Conservation (phyloP, 1,284 basidiomycete species). For the Malassezia obtusa region DNA sequence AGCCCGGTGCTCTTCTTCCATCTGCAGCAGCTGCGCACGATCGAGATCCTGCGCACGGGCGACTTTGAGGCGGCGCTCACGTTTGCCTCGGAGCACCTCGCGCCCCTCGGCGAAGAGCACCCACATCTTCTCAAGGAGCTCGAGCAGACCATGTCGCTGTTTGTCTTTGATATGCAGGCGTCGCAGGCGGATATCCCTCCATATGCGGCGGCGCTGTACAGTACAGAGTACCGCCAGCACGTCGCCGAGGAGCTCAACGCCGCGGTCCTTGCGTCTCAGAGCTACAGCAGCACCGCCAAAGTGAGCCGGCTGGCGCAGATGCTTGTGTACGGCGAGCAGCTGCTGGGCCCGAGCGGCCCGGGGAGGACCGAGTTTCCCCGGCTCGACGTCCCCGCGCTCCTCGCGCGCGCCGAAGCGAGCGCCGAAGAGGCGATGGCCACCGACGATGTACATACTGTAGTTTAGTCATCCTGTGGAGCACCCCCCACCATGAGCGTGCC, state of each 20-base stretch:
- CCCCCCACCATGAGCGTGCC: not conserved
- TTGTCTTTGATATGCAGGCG: conserved; percentile 64
- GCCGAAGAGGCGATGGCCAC: not conserved
- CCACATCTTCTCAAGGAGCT: conserved; percentile 84
- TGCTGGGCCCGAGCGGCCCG: conserved; percentile 57
- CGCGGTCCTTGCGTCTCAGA: conserved; percentile 80
- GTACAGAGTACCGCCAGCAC: conserved; percentile 74
- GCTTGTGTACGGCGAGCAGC: conserved; percentile 74
- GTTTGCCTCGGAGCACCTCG: conserved; percentile 86
- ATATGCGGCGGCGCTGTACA: conserved; percentile 64
- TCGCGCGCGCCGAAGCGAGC: not conserved
- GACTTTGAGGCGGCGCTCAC: conserved; percentile 67
- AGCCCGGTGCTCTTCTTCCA: conserved; percentile 83
- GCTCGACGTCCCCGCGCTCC: conserved; percentile 26
- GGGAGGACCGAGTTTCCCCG: conserved; percentile 34
- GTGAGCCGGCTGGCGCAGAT: conserved; percentile 73
- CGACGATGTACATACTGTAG: conserved; percentile 2
- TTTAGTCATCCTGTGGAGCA: not conserved
- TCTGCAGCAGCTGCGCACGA: conserved; percentile 83
- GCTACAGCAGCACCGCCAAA: conserved; percentile 85
- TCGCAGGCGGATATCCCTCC: conserved; percentile 51
- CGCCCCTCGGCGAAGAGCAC: conserved; percentile 85
- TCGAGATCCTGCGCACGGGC: conserved; percentile 81
- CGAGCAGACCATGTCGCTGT: conserved; percentile 85
- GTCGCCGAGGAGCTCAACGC: conserved; percentile 86